Conservation (phyloP, 257 asterid genomes). For the Jaltomata sinuosa region DNA sequence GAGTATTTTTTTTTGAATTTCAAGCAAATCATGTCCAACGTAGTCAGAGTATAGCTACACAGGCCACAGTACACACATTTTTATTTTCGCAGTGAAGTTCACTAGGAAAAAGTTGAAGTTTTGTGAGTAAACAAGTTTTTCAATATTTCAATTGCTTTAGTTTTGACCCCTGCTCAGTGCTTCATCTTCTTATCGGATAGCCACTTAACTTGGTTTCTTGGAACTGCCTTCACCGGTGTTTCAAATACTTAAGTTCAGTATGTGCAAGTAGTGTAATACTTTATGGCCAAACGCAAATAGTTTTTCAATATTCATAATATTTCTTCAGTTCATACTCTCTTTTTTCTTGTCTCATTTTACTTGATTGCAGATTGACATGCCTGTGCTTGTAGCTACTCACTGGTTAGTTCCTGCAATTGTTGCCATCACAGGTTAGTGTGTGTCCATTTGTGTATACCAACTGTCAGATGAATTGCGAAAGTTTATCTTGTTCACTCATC, state of each 20-base stretch:
- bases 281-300: not conserved
- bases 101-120: not conserved
- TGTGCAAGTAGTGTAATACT: not conserved
- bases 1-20: not conserved
- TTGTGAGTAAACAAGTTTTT: not conserved
- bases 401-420: conserved; percentile 79
- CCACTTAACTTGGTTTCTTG: not conserved
- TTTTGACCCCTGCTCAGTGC: not conserved
- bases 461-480: not conserved
- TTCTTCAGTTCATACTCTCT: not conserved
- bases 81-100: not conserved
- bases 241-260: not conserved
- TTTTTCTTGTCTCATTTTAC: not conserved
- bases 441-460: not conserved
- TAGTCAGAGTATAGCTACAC: not conserved
- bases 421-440: conserved; percentile 59
- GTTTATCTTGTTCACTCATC: not conserved
- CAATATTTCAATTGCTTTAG: not conserved
- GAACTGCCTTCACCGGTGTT: not conserved
- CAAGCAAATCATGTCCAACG: not conserved
- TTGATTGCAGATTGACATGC: conserved; percentile 64
- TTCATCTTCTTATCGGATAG: not conserved
- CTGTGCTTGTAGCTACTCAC: conserved; percentile 71
- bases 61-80: not conserved
- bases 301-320: not conserved